Base-by-base conservation (phyloP, 2,329 filamentous ascomycete species). In the Pseudogymnoascus pannorum region DNA sequence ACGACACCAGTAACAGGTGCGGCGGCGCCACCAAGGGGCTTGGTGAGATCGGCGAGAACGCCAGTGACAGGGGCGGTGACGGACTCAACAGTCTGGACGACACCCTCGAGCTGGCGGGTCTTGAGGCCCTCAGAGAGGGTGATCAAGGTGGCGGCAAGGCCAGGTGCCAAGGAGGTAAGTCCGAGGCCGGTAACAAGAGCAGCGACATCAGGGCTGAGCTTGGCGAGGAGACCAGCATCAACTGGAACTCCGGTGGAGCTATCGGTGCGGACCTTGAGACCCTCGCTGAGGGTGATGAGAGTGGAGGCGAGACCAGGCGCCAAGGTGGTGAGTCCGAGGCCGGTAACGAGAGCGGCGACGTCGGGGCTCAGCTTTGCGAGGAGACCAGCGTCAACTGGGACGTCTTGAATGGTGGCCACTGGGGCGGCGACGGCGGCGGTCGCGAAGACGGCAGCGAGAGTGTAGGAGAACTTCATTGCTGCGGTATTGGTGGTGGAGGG, bases 391-490 rank as follows among this genome's bases (percentile, higher is more conserved):
- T 51, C 24, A 11, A 51, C 44, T 51, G 44, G 44, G 7, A 51
- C 40, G 9, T n/a, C 44, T 51, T n/a, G n/a, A n/a, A n/a, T n/a
- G n/a, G n/a, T n/a, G 2, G 44, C 44, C 24, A 51, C 44, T 29
- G 44, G 44, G 44, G 44, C 44, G 8, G 44, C 44, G 44, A 29
- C 44, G n/a, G 44, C 24, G 44, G 44, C 44, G 44, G 44, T 51
- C 44, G 44, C 44, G 44, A 51, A 29, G 24, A 51, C 24, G 44
- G 44, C 44, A 51, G 44, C 44, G 44, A 51, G 44, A 18, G 44
- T 51, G 44, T 51, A 51, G n/a, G 44, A 51, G 44, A 51, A 51
- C 44, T 51, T 51, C 44, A 51, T 51, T 29, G 7, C 24, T 51
- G 44, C 44, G 44, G 44, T 51, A 16, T 24, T 48, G 18, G 35